Conservation (phyloP, 164 flowering plant genomes). For the Vitis labrusca region DNA sequence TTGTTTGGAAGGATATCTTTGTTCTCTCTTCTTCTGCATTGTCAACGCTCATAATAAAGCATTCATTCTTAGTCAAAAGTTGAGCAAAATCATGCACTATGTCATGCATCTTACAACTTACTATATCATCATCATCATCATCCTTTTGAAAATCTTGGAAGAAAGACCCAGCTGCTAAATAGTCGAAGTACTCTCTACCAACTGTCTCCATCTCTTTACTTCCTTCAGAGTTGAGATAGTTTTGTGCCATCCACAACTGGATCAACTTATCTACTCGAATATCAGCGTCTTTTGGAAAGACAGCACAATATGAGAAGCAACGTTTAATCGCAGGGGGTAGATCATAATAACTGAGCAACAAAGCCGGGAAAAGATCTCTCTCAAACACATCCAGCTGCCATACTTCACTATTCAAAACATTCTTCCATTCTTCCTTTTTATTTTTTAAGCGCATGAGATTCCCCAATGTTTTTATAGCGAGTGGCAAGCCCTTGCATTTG, state of each 20-base stretch:
- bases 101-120: slow-evolving; percentile 8
- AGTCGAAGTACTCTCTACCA: slow-evolving; percentile 7
- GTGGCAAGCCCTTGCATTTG: slow-evolving; percentile 9
- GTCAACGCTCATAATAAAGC: not conserved
- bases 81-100: slow-evolving; percentile 18
- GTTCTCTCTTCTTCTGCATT: too few species aligned
- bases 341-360: slow-evolving; percentile 5
- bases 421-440: slow-evolving; percentile 5
- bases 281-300: slow-evolving; percentile 15
- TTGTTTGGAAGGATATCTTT: too few species aligned
- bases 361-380: slow-evolving; percentile 13
- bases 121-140: not conserved
- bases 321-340: not conserved
- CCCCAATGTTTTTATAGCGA: slow-evolving; percentile 17
- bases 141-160: slow-evolving; percentile 16
- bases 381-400: slow-evolving; percentile 12
- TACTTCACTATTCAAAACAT: slow-evolving; percentile 13
- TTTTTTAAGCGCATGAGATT: slow-evolving; percentile 14
- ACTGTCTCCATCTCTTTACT: not conserved
- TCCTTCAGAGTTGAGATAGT: not conserved
- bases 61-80: slow-evolving; percentile 1
- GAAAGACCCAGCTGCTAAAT: slow-evolving; percentile 9
- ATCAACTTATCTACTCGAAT: slow-evolving; percentile 4
- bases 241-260: slow-evolving; percentile 18
- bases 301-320: slow-evolving; percentile 24